phyloP scores from a whole-genome alignment of 169 alveolate genomes.

The Theileria orientalis region DNA sequence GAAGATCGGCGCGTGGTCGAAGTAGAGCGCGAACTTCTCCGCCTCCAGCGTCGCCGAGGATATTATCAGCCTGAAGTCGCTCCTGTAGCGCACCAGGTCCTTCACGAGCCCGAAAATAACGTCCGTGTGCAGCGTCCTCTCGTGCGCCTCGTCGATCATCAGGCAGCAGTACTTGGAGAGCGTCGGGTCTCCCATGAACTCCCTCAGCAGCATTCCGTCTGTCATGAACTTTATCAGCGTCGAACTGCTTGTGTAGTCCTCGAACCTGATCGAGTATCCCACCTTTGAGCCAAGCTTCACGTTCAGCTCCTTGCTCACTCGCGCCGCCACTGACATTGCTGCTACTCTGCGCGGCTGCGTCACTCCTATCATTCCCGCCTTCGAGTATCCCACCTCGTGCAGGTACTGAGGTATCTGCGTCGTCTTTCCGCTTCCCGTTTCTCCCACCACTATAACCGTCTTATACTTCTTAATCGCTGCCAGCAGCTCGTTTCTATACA shows the following conservation, averaged over 20 bases:
- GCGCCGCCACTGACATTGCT: slow-evolving; percentile 99
- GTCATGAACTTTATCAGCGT: slow-evolving; percentile 99
- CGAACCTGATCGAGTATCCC: slow-evolving; percentile 99
- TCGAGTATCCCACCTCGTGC: slow-evolving; percentile 92
- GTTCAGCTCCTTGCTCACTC: slow-evolving; percentile 98
- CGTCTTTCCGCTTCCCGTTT: slow-evolving; percentile 99
- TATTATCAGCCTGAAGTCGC: slow-evolving; percentile 95
- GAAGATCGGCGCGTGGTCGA: slow-evolving; percentile 98
- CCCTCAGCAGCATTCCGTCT: slow-evolving; percentile 99
- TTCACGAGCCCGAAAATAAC: slow-evolving; percentile 98
- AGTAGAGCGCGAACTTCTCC: slow-evolving; percentile 93
- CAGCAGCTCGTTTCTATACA: slow-evolving; percentile 90
- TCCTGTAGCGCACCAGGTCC: slow-evolving; percentile 90
- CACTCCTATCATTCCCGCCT: slow-evolving; percentile 95
- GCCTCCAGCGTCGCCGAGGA: slow-evolving; percentile 99
- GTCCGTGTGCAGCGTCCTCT: slow-evolving; percentile 98
- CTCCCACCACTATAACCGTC: slow-evolving; percentile 97
- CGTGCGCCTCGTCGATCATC: slow-evolving; percentile 99
- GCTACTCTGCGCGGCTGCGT: slow-evolving; percentile 99
- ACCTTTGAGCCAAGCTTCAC: slow-evolving; percentile 93
- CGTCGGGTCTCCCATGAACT: slow-evolving; percentile 96
- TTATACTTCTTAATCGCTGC: slow-evolving; percentile 86
- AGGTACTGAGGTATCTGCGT: slow-evolving; percentile 95
- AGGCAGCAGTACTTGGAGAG: slow-evolving; percentile 94
- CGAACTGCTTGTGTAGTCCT: slow-evolving; percentile 91